Evolutionary conservation across 345 rosid species (phyloP), one percentile per base, ranked within the genome.

Genomic region (Arabidopsis thaliana): DNA sequence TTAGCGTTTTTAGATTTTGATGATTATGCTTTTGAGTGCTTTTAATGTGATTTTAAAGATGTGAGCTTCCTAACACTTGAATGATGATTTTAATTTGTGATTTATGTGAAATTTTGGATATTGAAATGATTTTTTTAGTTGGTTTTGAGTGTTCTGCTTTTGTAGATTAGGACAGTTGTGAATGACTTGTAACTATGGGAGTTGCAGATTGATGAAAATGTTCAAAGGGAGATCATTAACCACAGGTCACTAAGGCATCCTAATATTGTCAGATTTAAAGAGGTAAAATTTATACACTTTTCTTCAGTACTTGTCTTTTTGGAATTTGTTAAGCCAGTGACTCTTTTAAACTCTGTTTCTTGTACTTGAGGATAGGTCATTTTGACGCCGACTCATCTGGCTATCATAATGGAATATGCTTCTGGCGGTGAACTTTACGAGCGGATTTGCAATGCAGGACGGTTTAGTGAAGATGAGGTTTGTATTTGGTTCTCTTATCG

Each of bases 331-430:
- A 44, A 38, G 59, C 13, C 3, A 5, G 23, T 14, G 71, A 40
- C 24, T 7, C 28, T 30, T 30, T 62, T 5, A 74, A 14, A 45
- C 28, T 14, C 16, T 2, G 45, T 66, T 44, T 59, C 14, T 69
- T 56, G 22, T 44, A 44, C 10, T 53, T 59, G 56, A 16, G 63
- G 69, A 40, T 71, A 94, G 97, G 86, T 95, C 49, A 82, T 89
- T 57, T 85, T 95, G 71, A 92, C 99, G 20, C 99, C 99, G 32
- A 88, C 97, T 20, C 99, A 95, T 86, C 75, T 95, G 65, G 97
- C 97, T 56, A 95, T 95, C 72, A 90, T 85, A 58, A 95, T 95
- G 99, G 99, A 95, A 66, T 95, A 87, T 83, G 97, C 97, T 32
- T 87, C 97, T 61, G 97, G 99, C 5, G 99, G 99, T 69, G 97